Evolutionary conservation across 345 rosid species (phyloP).

Genomic region (Heritiera fomes): DNA sequence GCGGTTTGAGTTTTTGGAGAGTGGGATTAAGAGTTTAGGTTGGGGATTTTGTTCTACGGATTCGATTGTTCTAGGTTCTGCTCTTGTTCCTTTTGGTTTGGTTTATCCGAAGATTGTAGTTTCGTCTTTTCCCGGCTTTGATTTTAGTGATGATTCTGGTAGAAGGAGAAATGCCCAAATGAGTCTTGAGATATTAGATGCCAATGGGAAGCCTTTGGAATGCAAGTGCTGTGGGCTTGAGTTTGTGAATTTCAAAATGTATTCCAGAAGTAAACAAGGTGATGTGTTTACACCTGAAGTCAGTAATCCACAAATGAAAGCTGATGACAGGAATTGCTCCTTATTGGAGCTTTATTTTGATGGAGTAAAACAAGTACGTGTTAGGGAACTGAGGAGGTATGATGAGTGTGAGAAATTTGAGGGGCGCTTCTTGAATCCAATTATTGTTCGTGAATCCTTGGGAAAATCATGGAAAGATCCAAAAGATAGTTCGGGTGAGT

Average conservation of each 20-base stretch:
- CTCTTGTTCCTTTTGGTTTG: conserved; percentile 72
- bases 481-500: conserved; percentile 40
- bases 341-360: conserved; percentile 33
- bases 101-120: conserved; percentile 72
- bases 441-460: conserved; percentile 48
- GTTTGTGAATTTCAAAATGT: conserved; percentile 39
- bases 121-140: conserved; percentile 28
- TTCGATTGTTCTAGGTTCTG: conserved; percentile 59
- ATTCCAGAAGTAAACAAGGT: conserved; percentile 20
- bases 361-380: conserved; percentile 42
- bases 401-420: conserved; percentile 39
- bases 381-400: conserved; percentile 51
- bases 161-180: conserved; percentile 38
- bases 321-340: conserved; percentile 32
- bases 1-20: conserved; percentile 41
- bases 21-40: conserved; percentile 61
- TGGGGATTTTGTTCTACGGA: conserved; percentile 90
- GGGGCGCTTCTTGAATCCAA: conserved; percentile 37
- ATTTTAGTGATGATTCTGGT: conserved; percentile 16
- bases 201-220: conserved; percentile 65
- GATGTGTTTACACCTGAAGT: conserved; percentile 22
- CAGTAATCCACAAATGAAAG: conserved; percentile 20
- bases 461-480: conserved; percentile 32
- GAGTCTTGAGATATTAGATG: conserved; percentile 73
- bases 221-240: conserved; percentile 74